Percentiles rank a stretch among this genome's conserved stretches.
phyloP scores from a whole-genome alignment of 2,329 filamentous ascomycete species.

The Nothophoma quercina region DNA sequence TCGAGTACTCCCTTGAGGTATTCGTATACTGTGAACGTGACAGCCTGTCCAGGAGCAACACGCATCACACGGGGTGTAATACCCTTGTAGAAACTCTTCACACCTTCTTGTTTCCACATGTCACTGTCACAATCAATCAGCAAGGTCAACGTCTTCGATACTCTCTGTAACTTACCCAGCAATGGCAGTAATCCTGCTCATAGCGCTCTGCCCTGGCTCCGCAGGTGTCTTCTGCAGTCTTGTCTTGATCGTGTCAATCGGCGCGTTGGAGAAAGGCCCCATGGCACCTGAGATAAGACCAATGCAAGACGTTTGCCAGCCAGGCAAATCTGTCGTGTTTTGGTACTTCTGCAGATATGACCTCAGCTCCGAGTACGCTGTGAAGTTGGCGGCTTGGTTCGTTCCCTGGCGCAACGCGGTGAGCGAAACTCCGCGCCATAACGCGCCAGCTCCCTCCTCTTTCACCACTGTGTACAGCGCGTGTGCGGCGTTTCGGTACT shows the following conservation, averaged over 20 bases:
- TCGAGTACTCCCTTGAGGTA: constrained; percentile 60
- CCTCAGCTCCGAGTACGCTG: constrained; percentile 95
- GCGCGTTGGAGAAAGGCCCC: constrained; percentile 94
- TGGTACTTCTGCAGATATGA: constrained; percentile 75
- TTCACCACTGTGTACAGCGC: constrained; percentile 85
- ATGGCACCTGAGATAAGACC: constrained; percentile 92
- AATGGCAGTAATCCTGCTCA: constrained; percentile 80
- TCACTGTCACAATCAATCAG: constrained; percentile 40
- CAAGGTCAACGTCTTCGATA: background rate
- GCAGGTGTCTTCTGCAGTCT: constrained; percentile 89
- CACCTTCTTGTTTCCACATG: constrained; percentile 81
- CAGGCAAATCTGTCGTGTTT: constrained; percentile 76
- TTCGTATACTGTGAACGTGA: constrained; percentile 69
- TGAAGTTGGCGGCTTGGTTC: constrained; percentile 97
- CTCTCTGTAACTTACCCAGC: constrained; percentile 56
- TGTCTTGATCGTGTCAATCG: constrained; percentile 99
- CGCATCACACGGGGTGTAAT: constrained; percentile 98
- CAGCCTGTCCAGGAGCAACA: constrained; percentile 92
- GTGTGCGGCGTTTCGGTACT: constrained; percentile 93
- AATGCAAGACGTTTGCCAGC: constrained; percentile 89
- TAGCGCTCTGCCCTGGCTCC: constrained; percentile 78
- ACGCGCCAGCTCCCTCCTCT: constrained; percentile 85
- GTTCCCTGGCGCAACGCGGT: constrained; percentile 93
- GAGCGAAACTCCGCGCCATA: constrained; percentile 93
- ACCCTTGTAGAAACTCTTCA: constrained; percentile 97